phyloP scores from a whole-genome alignment of 805 yeast genomes.

The Yarrowia osloensis region DNA sequence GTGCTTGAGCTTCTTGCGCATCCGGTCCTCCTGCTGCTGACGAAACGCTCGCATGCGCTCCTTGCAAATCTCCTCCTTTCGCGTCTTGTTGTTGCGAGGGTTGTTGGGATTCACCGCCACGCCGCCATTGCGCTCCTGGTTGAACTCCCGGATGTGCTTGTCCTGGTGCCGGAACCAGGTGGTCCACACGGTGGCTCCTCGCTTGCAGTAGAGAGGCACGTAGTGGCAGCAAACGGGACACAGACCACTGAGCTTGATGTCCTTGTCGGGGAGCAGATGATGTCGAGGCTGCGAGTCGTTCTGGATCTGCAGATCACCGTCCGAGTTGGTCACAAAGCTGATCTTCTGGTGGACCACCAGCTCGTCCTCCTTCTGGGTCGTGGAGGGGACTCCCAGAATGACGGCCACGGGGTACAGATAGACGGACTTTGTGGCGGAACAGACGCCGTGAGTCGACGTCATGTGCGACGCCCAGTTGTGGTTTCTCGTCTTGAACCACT shows the following conservation, averaged over 20 bases:
- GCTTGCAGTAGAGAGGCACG: background rate
- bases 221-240: background rate
- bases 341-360: background rate
- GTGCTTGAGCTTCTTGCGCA: background rate
- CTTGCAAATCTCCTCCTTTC: background rate
- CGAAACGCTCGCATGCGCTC: background rate
- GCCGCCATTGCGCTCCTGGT: slow-evolving; percentile 1
- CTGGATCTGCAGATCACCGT: background rate
- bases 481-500: slow-evolving; percentile 19
- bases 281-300: background rate
- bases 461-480: slow-evolving; percentile 21
- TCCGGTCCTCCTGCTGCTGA: background rate
- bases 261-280: background rate
- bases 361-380: slow-evolving; percentile 16
- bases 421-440: slow-evolving; percentile 6
- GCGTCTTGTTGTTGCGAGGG: slow-evolving; percentile 1
- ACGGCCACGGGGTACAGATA: slow-evolving; percentile 1
- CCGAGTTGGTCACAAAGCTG: background rate
- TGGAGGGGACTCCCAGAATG: background rate
- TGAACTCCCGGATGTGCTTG: slow-evolving; percentile 4
- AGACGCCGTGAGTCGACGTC: slow-evolving; percentile 15
- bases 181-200: slow-evolving; percentile 11
- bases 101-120: background rate
- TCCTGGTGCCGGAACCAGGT: slow-evolving; percentile 30
- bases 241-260: slow-evolving; percentile 13